Conservation (phyloP, 2,329 filamentous ascomycete species). For the Cladosporium halotolerans region DNA sequence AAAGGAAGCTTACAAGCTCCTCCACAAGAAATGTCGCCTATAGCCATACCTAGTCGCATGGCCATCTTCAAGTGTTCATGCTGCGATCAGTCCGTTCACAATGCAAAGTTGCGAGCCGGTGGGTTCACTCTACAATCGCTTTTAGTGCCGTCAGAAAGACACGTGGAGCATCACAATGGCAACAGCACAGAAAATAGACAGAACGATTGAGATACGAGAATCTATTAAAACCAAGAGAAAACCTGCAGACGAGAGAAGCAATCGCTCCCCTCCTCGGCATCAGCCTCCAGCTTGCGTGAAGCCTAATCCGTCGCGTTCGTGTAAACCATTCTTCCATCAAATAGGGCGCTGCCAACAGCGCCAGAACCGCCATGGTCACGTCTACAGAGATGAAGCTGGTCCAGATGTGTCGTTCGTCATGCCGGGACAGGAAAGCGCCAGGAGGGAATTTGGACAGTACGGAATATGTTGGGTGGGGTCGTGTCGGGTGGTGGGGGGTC, state of each 20-base stretch:
- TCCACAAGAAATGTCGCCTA: no score
- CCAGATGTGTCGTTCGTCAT: background rate
- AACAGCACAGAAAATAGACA: no score
- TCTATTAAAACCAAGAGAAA: background rate
- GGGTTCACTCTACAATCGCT: no score
- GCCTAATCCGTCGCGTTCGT: conserved; percentile 1
- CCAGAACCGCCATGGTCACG: background rate
- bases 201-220: background rate
- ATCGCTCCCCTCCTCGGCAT: background rate
- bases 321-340: background rate
- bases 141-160: no score
- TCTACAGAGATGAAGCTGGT: background rate
- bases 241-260: conserved; percentile 3
- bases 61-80: no score
- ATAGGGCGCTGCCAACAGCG: background rate
- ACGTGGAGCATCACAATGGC: no score
- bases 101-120: no score
- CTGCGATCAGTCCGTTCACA: no score
- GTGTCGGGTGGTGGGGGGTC: background rate
- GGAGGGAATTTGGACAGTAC: conserved; percentile 4
- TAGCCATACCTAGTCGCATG: no score
- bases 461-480: conserved; percentile 6
- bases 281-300: conserved; percentile 2
- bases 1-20: no score
- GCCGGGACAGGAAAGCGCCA: background rate